These are phyloP conservation scores for Yamadazyma friedrichii DNA, from an alignment of 1,139 yeast genomes.

Conservation along the genomic window DNA sequence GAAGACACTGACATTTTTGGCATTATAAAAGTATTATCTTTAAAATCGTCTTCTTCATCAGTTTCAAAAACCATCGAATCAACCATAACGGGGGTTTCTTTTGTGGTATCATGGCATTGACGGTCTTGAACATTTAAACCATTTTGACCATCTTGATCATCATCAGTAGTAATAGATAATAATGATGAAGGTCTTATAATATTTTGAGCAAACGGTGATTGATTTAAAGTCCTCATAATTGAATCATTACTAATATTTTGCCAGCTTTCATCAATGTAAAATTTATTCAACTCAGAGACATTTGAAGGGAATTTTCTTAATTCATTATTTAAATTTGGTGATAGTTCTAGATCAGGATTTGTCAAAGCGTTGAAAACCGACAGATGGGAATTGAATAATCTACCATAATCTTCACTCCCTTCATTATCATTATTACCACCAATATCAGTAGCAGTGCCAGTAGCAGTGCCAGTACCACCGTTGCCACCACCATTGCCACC, in stretches of 20 bases:
- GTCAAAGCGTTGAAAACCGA: slow-evolving; percentile 39
- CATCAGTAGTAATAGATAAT: slow-evolving; percentile 22
- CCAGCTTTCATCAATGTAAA: slow-evolving; percentile 20
- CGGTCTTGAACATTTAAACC: slow-evolving; percentile 8
- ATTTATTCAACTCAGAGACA: slow-evolving; percentile 1
- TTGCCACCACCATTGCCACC: background rate
- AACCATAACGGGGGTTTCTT: background rate
- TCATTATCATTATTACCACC: background rate
- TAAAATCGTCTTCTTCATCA: slow-evolving; percentile 40
- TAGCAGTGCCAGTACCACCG: background rate
- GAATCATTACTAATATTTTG: slow-evolving; percentile 19
- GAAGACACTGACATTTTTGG: slow-evolving; percentile 22
- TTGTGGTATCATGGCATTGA: slow-evolving; percentile 15
- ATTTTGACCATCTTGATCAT: slow-evolving; percentile 13
- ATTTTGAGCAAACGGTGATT: slow-evolving; percentile 11
- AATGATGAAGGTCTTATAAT: slow-evolving; percentile 21
- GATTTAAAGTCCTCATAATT: slow-evolving; percentile 13
- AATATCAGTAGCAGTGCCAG: background rate
- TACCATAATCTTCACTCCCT: slow-evolving; percentile 8
- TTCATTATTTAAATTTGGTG: slow-evolving; percentile 13
- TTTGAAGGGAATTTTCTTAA: slow-evolving; percentile 11
- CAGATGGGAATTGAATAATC: slow-evolving; percentile 36
- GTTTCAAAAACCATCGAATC: slow-evolving; percentile 40
- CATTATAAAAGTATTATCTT: slow-evolving; percentile 36
- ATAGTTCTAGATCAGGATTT: slow-evolving; percentile 42